Evolutionary conservation across 2,329 filamentous ascomycete genomes (phyloP).

Genomic region (Claviceps digitariae): DNA sequence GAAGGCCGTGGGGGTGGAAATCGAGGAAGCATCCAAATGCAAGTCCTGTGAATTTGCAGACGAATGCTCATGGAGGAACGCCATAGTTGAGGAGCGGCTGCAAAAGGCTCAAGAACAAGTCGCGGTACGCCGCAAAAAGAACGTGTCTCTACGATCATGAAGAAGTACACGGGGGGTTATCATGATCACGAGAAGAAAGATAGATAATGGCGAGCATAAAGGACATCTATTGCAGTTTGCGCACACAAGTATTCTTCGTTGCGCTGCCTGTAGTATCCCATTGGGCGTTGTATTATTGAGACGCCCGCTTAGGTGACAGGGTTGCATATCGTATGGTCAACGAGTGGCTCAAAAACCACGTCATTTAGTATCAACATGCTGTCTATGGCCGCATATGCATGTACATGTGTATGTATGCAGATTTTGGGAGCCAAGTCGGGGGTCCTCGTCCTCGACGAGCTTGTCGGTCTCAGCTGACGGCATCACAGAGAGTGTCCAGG

Average conservation of each 20-base stretch:
- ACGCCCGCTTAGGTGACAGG: too few species aligned
- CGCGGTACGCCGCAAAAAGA: slow-evolving; percentile 6
- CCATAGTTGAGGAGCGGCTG: slow-evolving; percentile 41
- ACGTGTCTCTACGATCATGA: not conserved
- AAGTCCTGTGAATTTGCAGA: slow-evolving; percentile 70
- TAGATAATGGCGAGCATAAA: not conserved
- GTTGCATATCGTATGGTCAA: too few species aligned
- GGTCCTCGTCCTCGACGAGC: too few species aligned
- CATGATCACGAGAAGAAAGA: not conserved
- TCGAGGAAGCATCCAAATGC: slow-evolving; percentile 86
- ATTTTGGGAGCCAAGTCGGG: too few species aligned
- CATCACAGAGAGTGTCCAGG: too few species aligned
- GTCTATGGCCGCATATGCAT: too few species aligned
- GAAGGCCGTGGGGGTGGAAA: slow-evolving; percentile 56
- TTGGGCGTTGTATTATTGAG: too few species aligned
- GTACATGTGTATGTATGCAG: too few species aligned
- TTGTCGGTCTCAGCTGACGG: too few species aligned
- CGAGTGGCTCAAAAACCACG: too few species aligned
- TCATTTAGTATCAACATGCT: too few species aligned
- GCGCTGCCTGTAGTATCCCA: too few species aligned
- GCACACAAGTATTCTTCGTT: not conserved
- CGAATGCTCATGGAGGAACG: slow-evolving; percentile 62
- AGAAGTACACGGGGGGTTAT: not conserved
- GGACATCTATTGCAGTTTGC: not conserved
- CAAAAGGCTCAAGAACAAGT: not conserved